Conservation (phyloP, 2,329 filamentous ascomycete species). For the Fusarium dimerum region DNA sequence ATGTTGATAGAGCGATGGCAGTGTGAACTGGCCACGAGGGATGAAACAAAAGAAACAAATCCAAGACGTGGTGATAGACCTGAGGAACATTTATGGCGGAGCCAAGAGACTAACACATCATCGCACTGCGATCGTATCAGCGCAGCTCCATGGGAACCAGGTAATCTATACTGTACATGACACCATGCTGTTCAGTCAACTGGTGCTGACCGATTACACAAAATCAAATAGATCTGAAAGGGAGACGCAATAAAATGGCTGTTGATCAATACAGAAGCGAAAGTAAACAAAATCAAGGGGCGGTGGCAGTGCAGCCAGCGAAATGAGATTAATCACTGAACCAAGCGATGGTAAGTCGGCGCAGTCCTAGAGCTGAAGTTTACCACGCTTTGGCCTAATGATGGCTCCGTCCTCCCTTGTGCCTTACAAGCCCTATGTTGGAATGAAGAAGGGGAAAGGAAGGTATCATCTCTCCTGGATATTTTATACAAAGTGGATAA, state of each 20-base stretch:
- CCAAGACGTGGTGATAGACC: not conserved
- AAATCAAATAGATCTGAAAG: not conserved
- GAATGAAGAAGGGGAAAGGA: not conserved
- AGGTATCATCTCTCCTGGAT: not conserved
- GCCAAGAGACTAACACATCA: constrained; percentile 18
- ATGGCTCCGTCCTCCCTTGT: not conserved
- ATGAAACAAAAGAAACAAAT: constrained; percentile 3
- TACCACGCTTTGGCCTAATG: not conserved
- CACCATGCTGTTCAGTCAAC: no score
- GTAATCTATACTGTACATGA: no score
- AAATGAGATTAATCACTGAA: constrained; percentile 2
- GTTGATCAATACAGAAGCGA: not conserved
- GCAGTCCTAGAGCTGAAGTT: not conserved
- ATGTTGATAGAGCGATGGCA: not conserved
- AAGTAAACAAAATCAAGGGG: not conserved
- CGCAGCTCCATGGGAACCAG: not conserved
- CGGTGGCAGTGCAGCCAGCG: constrained; percentile 22
- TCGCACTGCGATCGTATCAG: constrained; percentile 1
- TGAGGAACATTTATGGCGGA: constrained; percentile 17
- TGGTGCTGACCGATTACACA: no score
- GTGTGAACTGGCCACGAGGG: no score
- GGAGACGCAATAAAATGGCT: not conserved
- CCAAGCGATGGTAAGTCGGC: constrained; percentile 1
- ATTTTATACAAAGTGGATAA: no score
- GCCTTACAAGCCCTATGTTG: not conserved